Percentiles rank a stretch among this genome's conserved stretches.
phyloP scores from a whole-genome alignment of 805 yeast genomes.

The Grigorovia yakushimaensis region DNA sequence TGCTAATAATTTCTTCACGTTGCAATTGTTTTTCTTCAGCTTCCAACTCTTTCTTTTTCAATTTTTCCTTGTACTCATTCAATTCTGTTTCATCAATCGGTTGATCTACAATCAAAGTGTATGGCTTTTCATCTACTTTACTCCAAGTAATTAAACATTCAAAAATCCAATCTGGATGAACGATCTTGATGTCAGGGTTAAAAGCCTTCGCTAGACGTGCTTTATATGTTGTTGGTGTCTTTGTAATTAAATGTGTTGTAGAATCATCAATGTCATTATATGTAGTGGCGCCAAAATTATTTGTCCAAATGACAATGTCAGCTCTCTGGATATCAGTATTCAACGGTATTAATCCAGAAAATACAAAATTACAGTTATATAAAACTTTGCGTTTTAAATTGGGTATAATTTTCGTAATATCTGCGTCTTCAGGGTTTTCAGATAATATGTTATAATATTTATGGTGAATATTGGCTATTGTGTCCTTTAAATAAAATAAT shows the following conservation, averaged over 20 bases:
- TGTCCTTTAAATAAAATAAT: slow-evolving; percentile 49
- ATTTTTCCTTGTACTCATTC: slow-evolving; percentile 24
- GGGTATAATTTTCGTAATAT: slow-evolving; percentile 64
- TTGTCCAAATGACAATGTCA: slow-evolving; percentile 87
- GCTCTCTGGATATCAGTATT: slow-evolving; percentile 63
- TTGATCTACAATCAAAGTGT: slow-evolving; percentile 41
- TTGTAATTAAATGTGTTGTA: slow-evolving; percentile 85
- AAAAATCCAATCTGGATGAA: slow-evolving; percentile 88
- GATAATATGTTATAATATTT: slow-evolving; percentile 48
- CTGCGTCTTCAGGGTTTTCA: slow-evolving; percentile 39
- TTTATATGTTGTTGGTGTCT: slow-evolving; percentile 71
- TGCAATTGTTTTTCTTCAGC: slow-evolving; percentile 18
- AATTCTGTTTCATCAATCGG: slow-evolving; percentile 37
- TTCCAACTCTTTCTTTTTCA: slow-evolving; percentile 32
- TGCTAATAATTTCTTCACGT: slow-evolving; percentile 8
- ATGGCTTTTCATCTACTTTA: slow-evolving; percentile 53
- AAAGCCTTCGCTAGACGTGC: slow-evolving; percentile 67
- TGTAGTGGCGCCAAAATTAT: slow-evolving; percentile 82
- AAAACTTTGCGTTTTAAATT: slow-evolving; percentile 61
- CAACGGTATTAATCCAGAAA: slow-evolving; percentile 87
- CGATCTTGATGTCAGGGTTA: slow-evolving; percentile 60
- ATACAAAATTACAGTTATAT: slow-evolving; percentile 56
- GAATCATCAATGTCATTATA: slow-evolving; percentile 57
- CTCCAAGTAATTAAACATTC: slow-evolving; percentile 76
- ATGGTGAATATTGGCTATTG: slow-evolving; percentile 53